These are phyloP conservation scores for Malus fusca DNA, from an alignment of 306 rosid species.

Conservation along the genomic window DNA sequence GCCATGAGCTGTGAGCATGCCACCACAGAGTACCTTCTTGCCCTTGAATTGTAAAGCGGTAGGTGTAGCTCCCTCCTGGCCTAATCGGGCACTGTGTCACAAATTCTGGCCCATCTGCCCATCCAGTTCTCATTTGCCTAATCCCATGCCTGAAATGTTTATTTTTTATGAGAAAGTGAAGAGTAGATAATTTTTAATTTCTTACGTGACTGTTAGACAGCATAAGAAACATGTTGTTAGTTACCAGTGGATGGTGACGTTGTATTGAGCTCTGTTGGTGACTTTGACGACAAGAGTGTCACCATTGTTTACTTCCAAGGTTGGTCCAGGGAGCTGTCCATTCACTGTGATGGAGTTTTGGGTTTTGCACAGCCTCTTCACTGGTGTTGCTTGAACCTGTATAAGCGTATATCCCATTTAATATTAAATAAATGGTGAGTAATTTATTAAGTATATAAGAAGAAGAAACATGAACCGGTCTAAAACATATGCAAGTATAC, in stretches of 20 bases:
- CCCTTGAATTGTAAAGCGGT: constrained; percentile 63
- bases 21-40: constrained; percentile 99
- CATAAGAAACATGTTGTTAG: not conserved
- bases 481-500: not conserved
- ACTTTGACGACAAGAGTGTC: constrained; percentile 75
- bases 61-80: constrained; percentile 77
- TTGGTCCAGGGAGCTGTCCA: constrained; percentile 87
- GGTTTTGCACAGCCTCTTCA: constrained; percentile 98
- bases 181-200: too few relatives aligned
- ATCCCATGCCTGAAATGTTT: constrained; percentile 64
- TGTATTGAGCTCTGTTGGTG: constrained; percentile 77
- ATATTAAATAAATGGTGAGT: not conserved
- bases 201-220: not conserved
- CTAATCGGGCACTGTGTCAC: constrained; percentile 96
- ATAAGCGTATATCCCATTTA: not conserved
- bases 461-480: not conserved
- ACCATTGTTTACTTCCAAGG: constrained; percentile 75
- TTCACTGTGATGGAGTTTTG: constrained; percentile 75
- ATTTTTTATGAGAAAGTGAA: not conserved
- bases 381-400: constrained; percentile 83
- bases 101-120: constrained; percentile 98
- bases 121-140: constrained; percentile 76
- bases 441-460: not conserved
- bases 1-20: constrained; percentile 99
- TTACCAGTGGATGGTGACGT: constrained; percentile 85